Conservation (phyloP, 2,329 filamentous ascomycete genomes). For the Graphiopsis chlorocephala region DNA sequence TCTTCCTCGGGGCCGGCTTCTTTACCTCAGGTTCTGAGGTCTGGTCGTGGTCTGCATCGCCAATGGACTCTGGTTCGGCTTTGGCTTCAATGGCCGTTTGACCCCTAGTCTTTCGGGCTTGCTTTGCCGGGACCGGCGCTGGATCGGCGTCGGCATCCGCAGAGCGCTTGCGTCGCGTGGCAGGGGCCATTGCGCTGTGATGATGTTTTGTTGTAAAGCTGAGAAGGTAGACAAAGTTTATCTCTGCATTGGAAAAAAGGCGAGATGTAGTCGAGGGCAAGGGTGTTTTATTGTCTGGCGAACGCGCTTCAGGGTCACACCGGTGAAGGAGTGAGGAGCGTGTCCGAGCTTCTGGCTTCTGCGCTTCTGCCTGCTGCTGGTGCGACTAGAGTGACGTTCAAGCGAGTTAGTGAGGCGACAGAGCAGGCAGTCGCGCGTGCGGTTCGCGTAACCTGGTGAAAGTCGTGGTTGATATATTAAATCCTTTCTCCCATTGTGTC, state of each 20-base stretch:
- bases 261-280: not conserved
- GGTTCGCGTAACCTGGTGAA: not conserved
- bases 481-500: not conserved
- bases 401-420: conserved; percentile 3
- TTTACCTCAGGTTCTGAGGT: conserved; percentile 18
- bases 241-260: not conserved
- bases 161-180: conserved; percentile 7
- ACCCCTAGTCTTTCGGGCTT: conserved; percentile 10
- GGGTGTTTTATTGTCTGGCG: not conserved
- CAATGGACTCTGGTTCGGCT: conserved; percentile 1
- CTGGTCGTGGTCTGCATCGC: conserved; percentile 1
- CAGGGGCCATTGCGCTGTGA: conserved; percentile 1
- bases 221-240: not conserved
- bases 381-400: not conserved
- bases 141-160: not conserved
- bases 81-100: conserved; percentile 11
- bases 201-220: not conserved
- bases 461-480: not conserved
- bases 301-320: not conserved
- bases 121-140: conserved; percentile 3
- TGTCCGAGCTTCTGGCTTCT: not conserved
- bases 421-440: conserved; percentile 1
- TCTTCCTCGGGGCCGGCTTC: conserved; percentile 15
- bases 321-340: not conserved
- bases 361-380: conserved; percentile 5